These are phyloP conservation scores for Chytriomyces sp. DNA, from an alignment of 192 early-diverging fungal genomes.

Conservation along the genomic window DNA sequence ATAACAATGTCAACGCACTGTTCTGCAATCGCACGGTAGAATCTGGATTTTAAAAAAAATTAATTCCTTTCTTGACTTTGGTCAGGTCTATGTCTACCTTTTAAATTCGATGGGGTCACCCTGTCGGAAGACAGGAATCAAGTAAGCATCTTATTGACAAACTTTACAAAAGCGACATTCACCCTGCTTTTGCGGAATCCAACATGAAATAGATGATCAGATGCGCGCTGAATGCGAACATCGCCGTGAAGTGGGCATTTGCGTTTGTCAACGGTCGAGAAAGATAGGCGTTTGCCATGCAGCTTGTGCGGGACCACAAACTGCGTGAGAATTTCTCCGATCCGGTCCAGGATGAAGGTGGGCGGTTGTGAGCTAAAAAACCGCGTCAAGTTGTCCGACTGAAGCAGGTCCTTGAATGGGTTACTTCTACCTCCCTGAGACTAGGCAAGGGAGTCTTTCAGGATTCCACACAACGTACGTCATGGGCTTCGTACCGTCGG, in stretches of 20 bases:
- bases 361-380: slow-evolving; percentile 38
- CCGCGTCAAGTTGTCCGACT: slow-evolving; percentile 40
- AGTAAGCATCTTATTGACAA: neutral
- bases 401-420: slow-evolving; percentile 44
- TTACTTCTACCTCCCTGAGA: slow-evolving; percentile 1
- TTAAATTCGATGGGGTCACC: slow-evolving; percentile 64
- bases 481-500: neutral
- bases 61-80: too few relatives aligned
- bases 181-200: slow-evolving; percentile 66
- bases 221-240: slow-evolving; percentile 55
- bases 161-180: slow-evolving; percentile 3
- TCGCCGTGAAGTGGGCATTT: slow-evolving; percentile 67
- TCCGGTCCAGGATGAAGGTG: slow-evolving; percentile 23
- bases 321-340: slow-evolving; percentile 32
- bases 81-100: slow-evolving; percentile 29
- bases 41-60: slow-evolving; percentile 9
- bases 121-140: slow-evolving; percentile 18
- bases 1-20: slow-evolving; percentile 15
- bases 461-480: neutral
- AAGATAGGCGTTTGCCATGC: slow-evolving; percentile 29
- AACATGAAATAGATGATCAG: slow-evolving; percentile 48
- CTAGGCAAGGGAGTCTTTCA: neutral
- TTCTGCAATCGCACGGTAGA: slow-evolving; percentile 20
- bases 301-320: slow-evolving; percentile 50
- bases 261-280: slow-evolving; percentile 67